phyloP scores from a whole-genome alignment of 768 basidiomycete genomes.

The Tulasnella sp. region DNA sequence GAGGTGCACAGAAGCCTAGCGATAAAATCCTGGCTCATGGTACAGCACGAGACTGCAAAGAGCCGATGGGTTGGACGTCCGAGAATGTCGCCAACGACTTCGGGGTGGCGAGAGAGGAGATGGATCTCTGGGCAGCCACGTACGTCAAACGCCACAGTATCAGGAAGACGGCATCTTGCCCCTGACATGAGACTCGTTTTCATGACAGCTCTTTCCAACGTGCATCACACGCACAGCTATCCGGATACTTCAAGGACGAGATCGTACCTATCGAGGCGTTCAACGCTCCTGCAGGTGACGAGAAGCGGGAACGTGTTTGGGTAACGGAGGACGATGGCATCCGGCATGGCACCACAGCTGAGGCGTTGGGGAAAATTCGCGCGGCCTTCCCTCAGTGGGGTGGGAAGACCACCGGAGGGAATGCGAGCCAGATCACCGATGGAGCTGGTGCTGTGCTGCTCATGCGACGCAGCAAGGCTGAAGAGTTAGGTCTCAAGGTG shows the following conservation, averaged over 20 bases:
- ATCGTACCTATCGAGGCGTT: conserved; percentile 52
- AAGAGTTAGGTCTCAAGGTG: conserved; percentile 57
- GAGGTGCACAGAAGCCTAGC: conserved; percentile 16
- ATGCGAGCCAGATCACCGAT: conserved; percentile 77
- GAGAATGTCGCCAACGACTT: conserved; percentile 76
- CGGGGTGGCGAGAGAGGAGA: conserved; percentile 56
- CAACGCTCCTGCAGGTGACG: conserved; percentile 18
- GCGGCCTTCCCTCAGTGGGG: conserved; percentile 80
- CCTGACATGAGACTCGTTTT: neutral
- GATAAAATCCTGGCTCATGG: conserved; percentile 23
- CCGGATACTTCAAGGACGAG: conserved; percentile 53
- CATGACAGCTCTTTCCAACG: conserved; percentile 51
- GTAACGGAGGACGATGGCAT: conserved; percentile 69
- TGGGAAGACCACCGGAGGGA: conserved; percentile 66
- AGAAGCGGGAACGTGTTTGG: conserved; percentile 29
- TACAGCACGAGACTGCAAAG: conserved; percentile 24
- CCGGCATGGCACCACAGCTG: conserved; percentile 59
- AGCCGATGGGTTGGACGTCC: conserved; percentile 84
- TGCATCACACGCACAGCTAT: conserved; percentile 61
- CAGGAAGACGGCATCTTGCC: too few relatives aligned
- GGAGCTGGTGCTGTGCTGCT: conserved; percentile 71
- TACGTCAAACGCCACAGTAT: too few relatives aligned
- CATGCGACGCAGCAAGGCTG: conserved; percentile 72
- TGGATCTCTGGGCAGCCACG: conserved; percentile 60
- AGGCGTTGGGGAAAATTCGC: conserved; percentile 49